Evolutionary conservation across 208 protist genomes (phyloP).

Genomic region (Acanthamoeba quina): DNA sequence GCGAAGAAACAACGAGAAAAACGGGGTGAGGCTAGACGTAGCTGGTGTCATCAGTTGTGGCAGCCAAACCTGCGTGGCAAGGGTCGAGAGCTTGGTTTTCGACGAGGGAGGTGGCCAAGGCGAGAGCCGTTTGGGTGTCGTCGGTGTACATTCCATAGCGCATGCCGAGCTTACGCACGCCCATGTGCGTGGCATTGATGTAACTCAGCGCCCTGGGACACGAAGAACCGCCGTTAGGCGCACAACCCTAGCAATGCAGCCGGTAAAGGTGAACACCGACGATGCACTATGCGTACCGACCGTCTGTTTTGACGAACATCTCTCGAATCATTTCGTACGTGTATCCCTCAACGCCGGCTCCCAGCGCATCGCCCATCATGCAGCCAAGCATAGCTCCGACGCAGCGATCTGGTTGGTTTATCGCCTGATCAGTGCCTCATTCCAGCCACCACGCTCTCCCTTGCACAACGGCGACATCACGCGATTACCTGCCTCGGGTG

Average conservation of each 20-base stretch:
- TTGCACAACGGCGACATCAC: neutral
- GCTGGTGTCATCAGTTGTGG: neutral
- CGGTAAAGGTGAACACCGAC: neutral
- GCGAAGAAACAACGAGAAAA: neutral
- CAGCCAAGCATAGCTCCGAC: conserved; percentile 39
- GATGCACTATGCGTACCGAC: neutral
- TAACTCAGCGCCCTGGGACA: neutral
- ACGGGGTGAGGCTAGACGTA: neutral
- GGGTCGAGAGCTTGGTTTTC: neutral
- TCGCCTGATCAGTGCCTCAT: neutral
- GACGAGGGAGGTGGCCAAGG: conserved; percentile 15
- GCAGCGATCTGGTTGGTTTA: neutral
- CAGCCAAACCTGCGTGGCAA: neutral
- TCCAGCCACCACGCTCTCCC: neutral
- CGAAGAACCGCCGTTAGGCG: neutral
- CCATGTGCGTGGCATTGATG: conserved; percentile 41
- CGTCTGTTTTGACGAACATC: conserved; percentile 24
- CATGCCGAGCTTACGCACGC: conserved; percentile 24
- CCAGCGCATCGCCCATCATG: conserved; percentile 49
- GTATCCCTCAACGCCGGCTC: conserved; percentile 38
- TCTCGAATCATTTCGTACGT: neutral
- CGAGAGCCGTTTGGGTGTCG: conserved; percentile 29
- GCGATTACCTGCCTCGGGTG: neutral
- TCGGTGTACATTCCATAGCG: conserved; percentile 45
- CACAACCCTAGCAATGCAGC: too few species aligned